Percentiles rank a stretch among this genome's conserved stretches.
Evolutionary conservation across 2,329 filamentous ascomycete genomes (phyloP).

Genomic region (Rutstroemia sp.): DNA sequence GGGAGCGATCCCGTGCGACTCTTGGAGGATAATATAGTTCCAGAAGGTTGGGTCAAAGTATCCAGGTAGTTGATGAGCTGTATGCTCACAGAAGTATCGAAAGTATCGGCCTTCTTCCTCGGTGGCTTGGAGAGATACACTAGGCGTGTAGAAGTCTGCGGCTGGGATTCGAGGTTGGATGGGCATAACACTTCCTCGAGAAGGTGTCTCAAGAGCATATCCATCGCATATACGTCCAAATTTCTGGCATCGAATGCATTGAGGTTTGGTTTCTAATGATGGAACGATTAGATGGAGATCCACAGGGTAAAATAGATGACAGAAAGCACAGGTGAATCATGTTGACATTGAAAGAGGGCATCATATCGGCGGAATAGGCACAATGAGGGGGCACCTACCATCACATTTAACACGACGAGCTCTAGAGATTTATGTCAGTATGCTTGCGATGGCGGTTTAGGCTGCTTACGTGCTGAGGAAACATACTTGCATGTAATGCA

Average conservation of each 20-base stretch:
- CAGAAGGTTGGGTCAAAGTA: constrained; percentile 61
- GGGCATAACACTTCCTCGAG: constrained; percentile 1
- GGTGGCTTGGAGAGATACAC: constrained; percentile 40
- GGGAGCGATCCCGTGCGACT: constrained; percentile 51
- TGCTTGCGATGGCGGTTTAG: not conserved
- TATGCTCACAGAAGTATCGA: constrained; percentile 51
- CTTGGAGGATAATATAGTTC: constrained; percentile 53
- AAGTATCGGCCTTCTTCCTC: constrained; percentile 53
- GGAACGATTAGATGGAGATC: not conserved
- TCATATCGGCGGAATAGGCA: not conserved
- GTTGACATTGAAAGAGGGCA: not conserved
- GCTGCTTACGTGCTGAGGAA: not conserved
- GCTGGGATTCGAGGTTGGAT: constrained; percentile 28
- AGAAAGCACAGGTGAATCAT: not conserved
- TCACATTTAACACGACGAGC: constrained; percentile 59
- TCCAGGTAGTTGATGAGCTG: constrained; percentile 55
- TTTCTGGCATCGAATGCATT: constrained; percentile 53
- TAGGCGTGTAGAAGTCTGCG: constrained; percentile 17
- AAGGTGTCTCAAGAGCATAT: constrained; percentile 36
- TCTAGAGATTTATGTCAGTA: not conserved
- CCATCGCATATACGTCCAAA: constrained; percentile 54
- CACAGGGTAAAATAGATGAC: not conserved
- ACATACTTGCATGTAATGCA: constrained; percentile 60
- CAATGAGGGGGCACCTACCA: constrained; percentile 5
- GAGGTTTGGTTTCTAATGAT: constrained; percentile 44